Percentiles rank a stretch among this genome's conserved stretches.
Evolutionary conservation across 2,329 filamentous ascomycete species (phyloP).

Genomic region (Calonectria henricotiae): DNA sequence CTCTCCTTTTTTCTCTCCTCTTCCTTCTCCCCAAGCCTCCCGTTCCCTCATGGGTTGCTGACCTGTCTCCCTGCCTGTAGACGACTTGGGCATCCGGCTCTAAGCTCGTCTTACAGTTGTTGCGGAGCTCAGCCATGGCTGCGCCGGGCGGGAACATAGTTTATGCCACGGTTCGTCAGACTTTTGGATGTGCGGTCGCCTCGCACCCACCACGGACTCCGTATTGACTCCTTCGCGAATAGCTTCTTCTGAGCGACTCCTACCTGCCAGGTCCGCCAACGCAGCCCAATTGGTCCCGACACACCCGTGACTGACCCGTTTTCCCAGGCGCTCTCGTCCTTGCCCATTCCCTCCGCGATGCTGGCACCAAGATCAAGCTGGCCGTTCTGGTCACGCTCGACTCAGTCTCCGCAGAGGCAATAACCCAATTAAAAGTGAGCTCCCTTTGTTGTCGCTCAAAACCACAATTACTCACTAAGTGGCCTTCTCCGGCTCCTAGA

Average conservation of each 20-base stretch:
- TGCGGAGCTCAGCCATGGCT: conserved; percentile 57
- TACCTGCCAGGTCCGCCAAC: conserved; percentile 86
- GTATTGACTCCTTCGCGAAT: conserved; percentile 43
- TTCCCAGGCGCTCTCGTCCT: conserved; percentile 88
- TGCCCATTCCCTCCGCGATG: conserved; percentile 94
- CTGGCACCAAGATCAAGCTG: conserved; percentile 82
- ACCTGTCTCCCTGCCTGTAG: conserved; percentile 46
- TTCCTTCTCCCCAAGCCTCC: conserved; percentile 25
- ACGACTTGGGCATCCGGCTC: conserved; percentile 46
- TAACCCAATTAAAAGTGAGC: conserved; percentile 83
- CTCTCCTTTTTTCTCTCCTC: conserved; percentile 19
- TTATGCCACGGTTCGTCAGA: conserved; percentile 71
- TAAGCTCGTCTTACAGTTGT: conserved; percentile 46
- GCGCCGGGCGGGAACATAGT: conserved; percentile 63
- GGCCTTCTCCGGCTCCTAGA: conserved; percentile 63
- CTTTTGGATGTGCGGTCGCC: conserved; percentile 20
- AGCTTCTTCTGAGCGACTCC: conserved; percentile 93
- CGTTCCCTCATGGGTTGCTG: conserved; percentile 49
- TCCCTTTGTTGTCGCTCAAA: conserved; percentile 6
- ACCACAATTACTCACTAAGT: conserved; percentile 32
- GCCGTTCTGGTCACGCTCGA: conserved; percentile 89
- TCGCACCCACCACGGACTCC: neutral
- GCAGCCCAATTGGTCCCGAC: conserved; percentile 35
- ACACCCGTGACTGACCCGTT: conserved; percentile 34
- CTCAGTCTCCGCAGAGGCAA: conserved; percentile 80